A percentile compares a stretch with the other conserved stretches of the same genome.
Conservation (phyloP, 208 protist genomes). For the Zelonia costaricensis region DNA sequence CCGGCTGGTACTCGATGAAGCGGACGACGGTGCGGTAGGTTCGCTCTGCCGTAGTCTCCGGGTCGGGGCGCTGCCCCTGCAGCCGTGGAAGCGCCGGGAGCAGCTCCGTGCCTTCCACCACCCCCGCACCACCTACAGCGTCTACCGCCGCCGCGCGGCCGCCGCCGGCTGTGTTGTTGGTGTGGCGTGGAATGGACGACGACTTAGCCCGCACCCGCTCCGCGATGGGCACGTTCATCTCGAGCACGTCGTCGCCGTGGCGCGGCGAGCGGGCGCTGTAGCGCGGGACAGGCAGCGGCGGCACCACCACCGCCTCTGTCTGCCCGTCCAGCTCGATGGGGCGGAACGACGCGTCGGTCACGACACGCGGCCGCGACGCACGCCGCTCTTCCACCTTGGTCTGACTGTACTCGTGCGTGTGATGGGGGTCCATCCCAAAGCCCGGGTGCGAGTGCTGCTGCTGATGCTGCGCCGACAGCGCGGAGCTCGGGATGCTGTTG, state of each 20-base stretch:
- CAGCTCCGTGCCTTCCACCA: constrained; percentile 76
- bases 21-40: constrained; percentile 57
- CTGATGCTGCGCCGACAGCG: neutral
- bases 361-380: neutral
- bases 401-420: constrained; percentile 14
- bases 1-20: constrained; percentile 70
- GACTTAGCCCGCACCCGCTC: constrained; percentile 6
- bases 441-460: too few relatives aligned
- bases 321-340: neutral
- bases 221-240: constrained; percentile 29
- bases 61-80: constrained; percentile 43
- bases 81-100: constrained; percentile 60
- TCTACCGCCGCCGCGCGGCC: neutral
- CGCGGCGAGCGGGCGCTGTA: constrained; percentile 32
- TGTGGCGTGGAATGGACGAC: neutral
- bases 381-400: constrained; percentile 12
- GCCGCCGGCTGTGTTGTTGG: neutral
- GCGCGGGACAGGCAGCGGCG: constrained; percentile 14
- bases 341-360: neutral
- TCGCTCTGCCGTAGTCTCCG: constrained; percentile 37
- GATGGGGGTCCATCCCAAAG: neutral
- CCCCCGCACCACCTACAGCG: too few relatives aligned
- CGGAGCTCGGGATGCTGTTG: neutral
- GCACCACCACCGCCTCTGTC: neutral
- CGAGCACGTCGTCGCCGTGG: constrained; percentile 21